These are phyloP conservation scores for Rhynchospora tenuis DNA, from an alignment of 176 grass and related monocot genomes.

Conservation along the genomic window DNA sequence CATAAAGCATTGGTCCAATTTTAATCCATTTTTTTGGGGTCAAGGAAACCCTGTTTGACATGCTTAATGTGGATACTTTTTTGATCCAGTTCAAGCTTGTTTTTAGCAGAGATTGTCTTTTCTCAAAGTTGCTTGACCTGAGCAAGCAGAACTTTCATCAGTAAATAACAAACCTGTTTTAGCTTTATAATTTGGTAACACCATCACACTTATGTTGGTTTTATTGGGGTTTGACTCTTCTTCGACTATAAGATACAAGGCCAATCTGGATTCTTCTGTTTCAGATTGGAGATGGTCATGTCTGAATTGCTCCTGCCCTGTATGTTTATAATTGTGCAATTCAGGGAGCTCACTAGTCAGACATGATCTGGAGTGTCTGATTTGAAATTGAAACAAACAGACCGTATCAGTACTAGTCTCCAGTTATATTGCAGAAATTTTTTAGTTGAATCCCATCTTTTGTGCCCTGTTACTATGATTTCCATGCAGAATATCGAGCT, in stretches of 20 bases:
- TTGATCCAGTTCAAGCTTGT: neutral
- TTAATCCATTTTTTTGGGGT: neutral
- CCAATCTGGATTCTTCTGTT: neutral
- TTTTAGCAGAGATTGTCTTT: neutral
- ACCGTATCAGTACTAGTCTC: neutral
- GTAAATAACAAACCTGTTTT: neutral
- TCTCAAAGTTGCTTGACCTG: neutral
- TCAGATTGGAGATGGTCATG: neutral
- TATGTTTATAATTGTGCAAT: neutral
- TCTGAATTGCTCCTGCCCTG: neutral
- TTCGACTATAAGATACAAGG: neutral
- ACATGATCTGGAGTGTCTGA: neutral
- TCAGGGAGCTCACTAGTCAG: neutral
- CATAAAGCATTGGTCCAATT: neutral
- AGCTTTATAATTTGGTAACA: neutral
- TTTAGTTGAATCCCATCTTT: too few species aligned
- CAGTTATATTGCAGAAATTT: neutral
- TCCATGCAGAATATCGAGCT: neutral
- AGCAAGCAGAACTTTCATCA: neutral
- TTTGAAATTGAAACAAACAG: constrained; percentile 1
- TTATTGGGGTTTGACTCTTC: neutral
- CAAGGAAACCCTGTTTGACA: neutral
- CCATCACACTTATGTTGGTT: neutral
- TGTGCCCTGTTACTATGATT: neutral
- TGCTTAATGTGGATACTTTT: neutral